These are phyloP conservation scores for Xylaria arbuscula DNA, from an alignment of 2,329 filamentous ascomycete species.

Conservation along the genomic window DNA sequence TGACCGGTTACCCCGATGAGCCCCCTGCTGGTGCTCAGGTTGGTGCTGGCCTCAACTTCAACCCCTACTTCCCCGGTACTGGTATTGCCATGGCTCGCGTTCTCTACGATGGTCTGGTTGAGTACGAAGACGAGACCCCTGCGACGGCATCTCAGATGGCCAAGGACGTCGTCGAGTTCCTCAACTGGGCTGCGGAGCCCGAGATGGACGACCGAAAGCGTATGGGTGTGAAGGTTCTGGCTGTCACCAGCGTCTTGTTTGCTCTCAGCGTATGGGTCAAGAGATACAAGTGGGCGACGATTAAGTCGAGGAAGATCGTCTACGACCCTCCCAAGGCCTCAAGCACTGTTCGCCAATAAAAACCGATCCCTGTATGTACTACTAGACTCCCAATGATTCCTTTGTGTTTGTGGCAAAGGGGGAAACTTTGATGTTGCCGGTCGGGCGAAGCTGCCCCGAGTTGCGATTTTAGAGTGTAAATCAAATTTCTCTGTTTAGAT, in stretches of 20 bases:
- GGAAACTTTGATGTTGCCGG: conserved; percentile 44
- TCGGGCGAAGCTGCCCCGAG: conserved; percentile 47
- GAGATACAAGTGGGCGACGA: conserved; percentile 98
- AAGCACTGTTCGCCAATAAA: conserved; percentile 62
- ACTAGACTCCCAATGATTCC: conserved; percentile 49
- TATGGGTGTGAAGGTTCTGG: conserved; percentile 98
- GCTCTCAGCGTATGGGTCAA: conserved; percentile 96
- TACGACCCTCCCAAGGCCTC: conserved; percentile 79
- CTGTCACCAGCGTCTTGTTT: conserved; percentile 80
- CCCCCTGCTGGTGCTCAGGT: conserved; percentile 88
- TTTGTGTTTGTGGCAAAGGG: conserved; percentile 48
- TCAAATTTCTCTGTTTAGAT: conserved; percentile 52
- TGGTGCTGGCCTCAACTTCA: conserved; percentile 95
- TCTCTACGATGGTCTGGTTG: conserved; percentile 94
- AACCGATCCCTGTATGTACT: conserved; percentile 47
- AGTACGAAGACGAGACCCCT: conserved; percentile 96
- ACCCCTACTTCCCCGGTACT: conserved; percentile 99
- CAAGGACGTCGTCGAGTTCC: conserved; percentile 98
- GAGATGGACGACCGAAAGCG: conserved; percentile 99
- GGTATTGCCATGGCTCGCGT: conserved; percentile 99
- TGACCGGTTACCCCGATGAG: conserved; percentile 98
- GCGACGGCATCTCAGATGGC: conserved; percentile 99
- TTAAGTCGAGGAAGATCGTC: conserved; percentile 94
- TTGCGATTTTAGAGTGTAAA: conserved; percentile 56
- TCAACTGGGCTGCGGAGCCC: conserved; percentile 98